Conservation (phyloP, 805 yeast species). For the Candida palmyrensis region DNA sequence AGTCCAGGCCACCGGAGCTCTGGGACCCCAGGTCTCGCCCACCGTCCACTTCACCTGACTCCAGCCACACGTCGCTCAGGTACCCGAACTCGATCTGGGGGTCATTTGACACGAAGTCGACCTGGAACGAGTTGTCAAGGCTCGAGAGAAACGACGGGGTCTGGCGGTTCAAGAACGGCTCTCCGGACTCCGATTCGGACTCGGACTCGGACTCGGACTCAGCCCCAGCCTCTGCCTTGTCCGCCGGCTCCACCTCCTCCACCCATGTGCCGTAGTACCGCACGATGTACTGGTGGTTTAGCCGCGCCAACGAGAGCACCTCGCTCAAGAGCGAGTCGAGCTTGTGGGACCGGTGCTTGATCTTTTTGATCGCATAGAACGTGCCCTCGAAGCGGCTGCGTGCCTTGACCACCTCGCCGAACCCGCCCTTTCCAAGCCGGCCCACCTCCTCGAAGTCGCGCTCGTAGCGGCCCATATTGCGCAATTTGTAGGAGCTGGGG, state of each 20-base stretch:
- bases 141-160: constrained; percentile 15
- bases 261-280: constrained; percentile 97
- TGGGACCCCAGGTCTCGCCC: no score
- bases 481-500: neutral
- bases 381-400: constrained; percentile 91
- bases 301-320: constrained; percentile 84
- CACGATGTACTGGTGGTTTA: constrained; percentile 94
- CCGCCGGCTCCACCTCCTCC: constrained; percentile 58
- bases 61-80: constrained; percentile 23
- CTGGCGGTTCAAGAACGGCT: constrained; percentile 16
- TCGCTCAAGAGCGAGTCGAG: constrained; percentile 81
- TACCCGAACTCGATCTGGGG: constrained; percentile 55
- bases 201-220: constrained; percentile 15
- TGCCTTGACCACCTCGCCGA: constrained; percentile 98
- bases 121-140: constrained; percentile 28
- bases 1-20: constrained; percentile 4
- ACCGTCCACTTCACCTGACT: constrained; percentile 14
- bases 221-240: constrained; percentile 11
- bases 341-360: constrained; percentile 75
- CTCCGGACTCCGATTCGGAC: constrained; percentile 10
- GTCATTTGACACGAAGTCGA: constrained; percentile 65
- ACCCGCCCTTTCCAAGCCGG: constrained; percentile 88
- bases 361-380: constrained; percentile 89
- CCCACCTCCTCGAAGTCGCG: constrained; percentile 95
- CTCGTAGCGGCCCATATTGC: constrained; percentile 63